Evolutionary conservation across 805 yeast species (phyloP).

Genomic region (Ogataea pini): DNA sequence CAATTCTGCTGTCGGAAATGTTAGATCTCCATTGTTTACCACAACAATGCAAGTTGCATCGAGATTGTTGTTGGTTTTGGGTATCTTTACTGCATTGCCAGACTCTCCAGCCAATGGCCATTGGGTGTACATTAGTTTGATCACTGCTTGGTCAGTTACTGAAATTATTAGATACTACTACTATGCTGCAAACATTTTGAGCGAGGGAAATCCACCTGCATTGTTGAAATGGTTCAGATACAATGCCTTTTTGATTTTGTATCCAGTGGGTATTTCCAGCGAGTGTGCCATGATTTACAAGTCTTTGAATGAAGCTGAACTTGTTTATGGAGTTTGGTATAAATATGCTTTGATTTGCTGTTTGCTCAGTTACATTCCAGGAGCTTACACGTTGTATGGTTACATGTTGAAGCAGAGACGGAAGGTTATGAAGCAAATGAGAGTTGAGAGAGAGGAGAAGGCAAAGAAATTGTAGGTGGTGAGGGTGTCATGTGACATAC

Average conservation of each 20-base stretch:
- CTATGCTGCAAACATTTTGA: conserved; percentile 68
- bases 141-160: conserved; percentile 90
- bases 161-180: conserved; percentile 87
- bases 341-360: conserved; percentile 55
- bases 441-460: conserved; percentile 13
- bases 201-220: conserved; percentile 53
- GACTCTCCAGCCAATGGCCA: conserved; percentile 59
- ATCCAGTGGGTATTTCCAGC: conserved; percentile 90
- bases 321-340: conserved; percentile 49
- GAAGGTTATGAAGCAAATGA: conserved; percentile 59
- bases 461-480: not conserved
- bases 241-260: conserved; percentile 76
- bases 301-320: conserved; percentile 70
- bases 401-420: conserved; percentile 89
- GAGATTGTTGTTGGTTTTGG: conserved; percentile 77
- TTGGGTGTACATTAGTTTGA: conserved; percentile 65
- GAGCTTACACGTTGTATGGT: conserved; percentile 77
- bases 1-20: conserved; percentile 77
- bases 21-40: conserved; percentile 81
- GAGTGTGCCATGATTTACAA: conserved; percentile 71
- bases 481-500: not conserved
- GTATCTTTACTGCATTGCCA: conserved; percentile 78
- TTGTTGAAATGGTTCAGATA: conserved; percentile 74
- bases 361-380: conserved; percentile 77
- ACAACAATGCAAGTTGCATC: conserved; percentile 88